Base-by-base conservation (phyloP, 176 grass and related monocot genomes). In the Phyllostachys edulis region DNA sequence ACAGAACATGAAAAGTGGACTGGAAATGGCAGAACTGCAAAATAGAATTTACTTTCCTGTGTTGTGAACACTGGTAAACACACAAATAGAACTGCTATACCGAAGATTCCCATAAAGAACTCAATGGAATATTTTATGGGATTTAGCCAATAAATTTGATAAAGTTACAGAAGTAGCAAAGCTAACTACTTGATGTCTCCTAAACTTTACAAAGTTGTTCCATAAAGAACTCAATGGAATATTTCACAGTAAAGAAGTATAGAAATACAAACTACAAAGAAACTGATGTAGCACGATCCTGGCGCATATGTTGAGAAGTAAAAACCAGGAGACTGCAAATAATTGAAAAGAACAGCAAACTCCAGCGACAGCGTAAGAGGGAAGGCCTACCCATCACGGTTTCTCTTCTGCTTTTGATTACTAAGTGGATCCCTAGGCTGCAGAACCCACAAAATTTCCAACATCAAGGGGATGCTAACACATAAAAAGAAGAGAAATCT, bases 371-470 rank as follows among this genome's bases (percentile, higher is more conserved):
- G 49, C 5, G 7, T 82, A 66, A 86, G 20, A 70, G 38, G 47
- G 51, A 69, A 21, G 32, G 13, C 86, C 34, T 93, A 98, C 93
- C 96, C 96, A 81, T 91, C 93, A 69, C 96, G 93, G 64, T 94
- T 80, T 74, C 96, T 99, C 81, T 96, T 99, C n/a, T 82, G 86
- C 42, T 84, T 94, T 47, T 61, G 29, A 9, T 80, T 73, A 50
- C 52, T 51, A 63, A 90, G 93, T 69, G 90, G 61, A 91, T 99
- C 93, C 45, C 89, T 89, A 81, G 90, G 61, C 96, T 95, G 84
- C 66, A 71, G 2, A 52, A 76, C 40, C 50, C 67, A 37, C 39
- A 82, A 71, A 55, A 82, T 66, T 79, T 45, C 6, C 38, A 67
- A 87, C 52, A 91, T 77, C 36, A 93, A 24, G 2, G 68, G 5